These are phyloP conservation scores for Podosphaera xanthii DNA, from an alignment of 2,329 filamentous ascomycete genomes.

Conservation along the genomic window DNA sequence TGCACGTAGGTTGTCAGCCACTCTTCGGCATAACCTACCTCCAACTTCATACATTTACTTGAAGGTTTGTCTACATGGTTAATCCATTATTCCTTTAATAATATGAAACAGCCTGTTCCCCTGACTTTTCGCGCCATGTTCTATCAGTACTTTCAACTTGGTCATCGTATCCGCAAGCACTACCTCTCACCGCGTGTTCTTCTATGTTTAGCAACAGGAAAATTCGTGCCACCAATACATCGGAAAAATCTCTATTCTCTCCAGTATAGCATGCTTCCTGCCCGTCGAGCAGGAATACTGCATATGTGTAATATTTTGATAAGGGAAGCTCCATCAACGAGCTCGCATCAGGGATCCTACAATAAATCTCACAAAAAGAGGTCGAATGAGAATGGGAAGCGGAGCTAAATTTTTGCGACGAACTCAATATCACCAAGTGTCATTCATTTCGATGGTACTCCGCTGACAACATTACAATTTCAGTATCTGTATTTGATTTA, in stretches of 20 bases:
- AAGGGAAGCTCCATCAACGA: slow-evolving; percentile 2
- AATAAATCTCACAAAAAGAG: background rate
- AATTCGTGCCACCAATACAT: slow-evolving; percentile 86
- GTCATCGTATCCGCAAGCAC: slow-evolving; percentile 76
- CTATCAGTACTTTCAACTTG: slow-evolving; percentile 89
- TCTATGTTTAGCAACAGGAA: slow-evolving; percentile 67
- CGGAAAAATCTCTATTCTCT: slow-evolving; percentile 85
- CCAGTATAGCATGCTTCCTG: slow-evolving; percentile 94
- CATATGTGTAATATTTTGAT: slow-evolving; percentile 49
- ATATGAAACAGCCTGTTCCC: slow-evolving; percentile 46
- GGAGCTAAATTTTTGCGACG: background rate
- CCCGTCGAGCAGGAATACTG: slow-evolving; percentile 50
- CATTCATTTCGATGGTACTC: too few relatives aligned
- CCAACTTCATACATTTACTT: slow-evolving; percentile 68
- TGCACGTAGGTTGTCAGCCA: background rate
- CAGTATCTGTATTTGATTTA: too few relatives aligned
- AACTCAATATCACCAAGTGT: too few relatives aligned
- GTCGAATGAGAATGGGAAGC: background rate
- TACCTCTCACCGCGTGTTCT: slow-evolving; percentile 80
- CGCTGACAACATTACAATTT: too few relatives aligned
- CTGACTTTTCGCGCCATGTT: slow-evolving; percentile 87
- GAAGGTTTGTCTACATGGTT: slow-evolving; percentile 31
- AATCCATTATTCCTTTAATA: slow-evolving; percentile 3
- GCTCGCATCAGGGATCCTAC: background rate
- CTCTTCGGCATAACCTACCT: slow-evolving; percentile 6